phyloP scores from a whole-genome alignment of 2,329 filamentous ascomycete genomes.

The Calonectria henricotiae region DNA sequence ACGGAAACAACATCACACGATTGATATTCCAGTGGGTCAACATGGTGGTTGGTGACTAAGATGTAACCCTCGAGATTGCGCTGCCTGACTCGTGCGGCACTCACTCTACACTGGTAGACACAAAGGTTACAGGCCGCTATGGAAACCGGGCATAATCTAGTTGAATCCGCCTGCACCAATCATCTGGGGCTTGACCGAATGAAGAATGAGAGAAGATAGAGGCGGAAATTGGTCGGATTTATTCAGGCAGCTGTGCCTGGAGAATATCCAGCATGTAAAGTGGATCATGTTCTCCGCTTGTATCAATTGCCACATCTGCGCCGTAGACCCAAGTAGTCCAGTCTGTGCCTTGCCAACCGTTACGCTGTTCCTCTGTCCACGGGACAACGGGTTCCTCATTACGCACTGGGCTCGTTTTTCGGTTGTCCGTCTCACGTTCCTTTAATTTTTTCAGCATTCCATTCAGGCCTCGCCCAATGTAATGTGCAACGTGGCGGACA shows the following conservation, averaged over 20 bases:
- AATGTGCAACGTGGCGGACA: conserved; percentile 53
- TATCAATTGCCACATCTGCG: conserved; percentile 9
- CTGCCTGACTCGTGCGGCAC: too few species aligned
- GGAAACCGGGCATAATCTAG: too few species aligned
- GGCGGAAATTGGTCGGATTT: not conserved
- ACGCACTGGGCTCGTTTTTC: conserved; percentile 25
- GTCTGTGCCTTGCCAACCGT: conserved; percentile 28
- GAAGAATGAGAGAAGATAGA: too few species aligned
- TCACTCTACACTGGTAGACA: too few species aligned
- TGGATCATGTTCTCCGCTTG: conserved; percentile 22
- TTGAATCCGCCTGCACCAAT: too few species aligned
- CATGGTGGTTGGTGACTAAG: not conserved
- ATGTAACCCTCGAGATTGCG: too few species aligned
- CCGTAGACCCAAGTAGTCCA: conserved; percentile 20
- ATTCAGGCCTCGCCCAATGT: conserved; percentile 52
- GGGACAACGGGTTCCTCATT: not conserved
- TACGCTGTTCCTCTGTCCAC: conserved; percentile 8
- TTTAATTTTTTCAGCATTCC: conserved; percentile 55
- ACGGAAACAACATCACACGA: conserved; percentile 6
- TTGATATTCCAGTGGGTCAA: not conserved
- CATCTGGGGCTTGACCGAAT: too few species aligned
- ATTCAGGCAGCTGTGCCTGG: conserved; percentile 27
- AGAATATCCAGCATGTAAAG: conserved; percentile 31
- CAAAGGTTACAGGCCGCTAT: too few species aligned
- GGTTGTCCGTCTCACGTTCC: conserved; percentile 35